phyloP scores from a whole-genome alignment of 1,284 basidiomycete species.

The Rhodotorula sp. region DNA sequence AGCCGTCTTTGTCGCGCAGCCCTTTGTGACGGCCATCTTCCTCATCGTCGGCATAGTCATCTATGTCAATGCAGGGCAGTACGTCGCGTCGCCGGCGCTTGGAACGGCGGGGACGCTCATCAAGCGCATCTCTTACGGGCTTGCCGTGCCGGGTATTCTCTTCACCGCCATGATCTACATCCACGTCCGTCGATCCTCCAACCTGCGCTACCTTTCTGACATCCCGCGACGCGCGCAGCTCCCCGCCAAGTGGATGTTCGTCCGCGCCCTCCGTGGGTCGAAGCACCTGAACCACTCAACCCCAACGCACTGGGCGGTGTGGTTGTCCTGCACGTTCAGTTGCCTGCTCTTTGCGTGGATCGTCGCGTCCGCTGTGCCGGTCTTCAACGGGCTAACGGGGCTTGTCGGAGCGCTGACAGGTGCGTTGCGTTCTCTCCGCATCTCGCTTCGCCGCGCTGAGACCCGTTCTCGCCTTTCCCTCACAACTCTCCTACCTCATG shows the following conservation, averaged over 20 bases:
- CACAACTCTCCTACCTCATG: no score
- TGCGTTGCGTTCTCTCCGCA: no score
- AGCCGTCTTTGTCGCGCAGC: constrained; percentile 34
- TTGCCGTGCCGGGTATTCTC: constrained; percentile 48
- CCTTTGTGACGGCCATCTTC: constrained; percentile 44
- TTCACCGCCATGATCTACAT: constrained; percentile 54
- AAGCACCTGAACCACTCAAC: constrained; percentile 63
- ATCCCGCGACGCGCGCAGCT: not conserved
- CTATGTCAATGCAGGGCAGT: constrained; percentile 27
- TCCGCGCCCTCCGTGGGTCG: constrained; percentile 62
- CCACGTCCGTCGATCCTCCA: constrained; percentile 48
- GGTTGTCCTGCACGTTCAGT: constrained; percentile 58
- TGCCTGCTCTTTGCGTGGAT: constrained; percentile 56
- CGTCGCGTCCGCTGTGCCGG: constrained; percentile 54
- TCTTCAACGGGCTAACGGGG: not conserved
- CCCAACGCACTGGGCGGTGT: constrained; percentile 62
- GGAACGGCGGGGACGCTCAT: constrained; percentile 52
- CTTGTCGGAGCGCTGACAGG: not conserved
- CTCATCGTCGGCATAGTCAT: constrained; percentile 36
- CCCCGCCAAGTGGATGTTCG: constrained; percentile 61
- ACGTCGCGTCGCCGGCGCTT: constrained; percentile 52
- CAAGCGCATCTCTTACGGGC: constrained; percentile 51
- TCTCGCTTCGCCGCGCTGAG: not conserved
- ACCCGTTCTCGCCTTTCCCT: no score
- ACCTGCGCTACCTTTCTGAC: no score